These are phyloP conservation scores for Yamadazyma buinensis DNA, from an alignment of 1,139 yeast genomes.

Conservation along the genomic window DNA sequence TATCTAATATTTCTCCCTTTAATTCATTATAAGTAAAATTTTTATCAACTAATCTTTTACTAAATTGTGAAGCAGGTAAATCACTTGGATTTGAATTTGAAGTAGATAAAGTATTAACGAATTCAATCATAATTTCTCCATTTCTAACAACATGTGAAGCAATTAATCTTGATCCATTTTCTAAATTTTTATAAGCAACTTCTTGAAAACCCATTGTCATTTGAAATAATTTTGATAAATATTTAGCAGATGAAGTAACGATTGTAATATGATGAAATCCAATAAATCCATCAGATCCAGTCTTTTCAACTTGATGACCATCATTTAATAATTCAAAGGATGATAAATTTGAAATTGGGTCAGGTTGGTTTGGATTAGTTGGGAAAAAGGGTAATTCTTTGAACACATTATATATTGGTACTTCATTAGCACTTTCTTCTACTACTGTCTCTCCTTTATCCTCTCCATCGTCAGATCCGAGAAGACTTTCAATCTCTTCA, in stretches of 20 bases:
- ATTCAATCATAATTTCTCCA: constrained; percentile 54
- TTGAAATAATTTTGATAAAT: constrained; percentile 53
- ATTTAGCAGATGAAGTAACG: constrained; percentile 58
- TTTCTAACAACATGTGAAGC: constrained; percentile 61
- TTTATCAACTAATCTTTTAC: constrained; percentile 1
- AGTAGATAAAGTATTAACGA: constrained; percentile 25
- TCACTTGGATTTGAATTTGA: constrained; percentile 6
- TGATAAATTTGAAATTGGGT: constrained; percentile 17
- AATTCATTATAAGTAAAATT: constrained; percentile 7
- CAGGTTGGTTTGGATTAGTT: constrained; percentile 8
- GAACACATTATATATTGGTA: constrained; percentile 2
- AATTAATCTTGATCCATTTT: constrained; percentile 56
- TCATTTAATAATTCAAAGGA: constrained; percentile 21
- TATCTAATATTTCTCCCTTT: constrained; percentile 1
- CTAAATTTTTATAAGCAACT: constrained; percentile 63
- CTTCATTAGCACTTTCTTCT: background rate
- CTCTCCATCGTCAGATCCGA: no score
- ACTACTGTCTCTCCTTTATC: background rate
- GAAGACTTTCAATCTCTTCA: background rate
- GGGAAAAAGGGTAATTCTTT: constrained; percentile 22
- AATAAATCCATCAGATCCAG: constrained; percentile 29
- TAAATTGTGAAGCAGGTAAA: constrained; percentile 8
- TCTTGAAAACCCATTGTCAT: constrained; percentile 59
- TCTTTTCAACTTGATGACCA: constrained; percentile 21
- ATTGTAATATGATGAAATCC: constrained; percentile 31